These are phyloP conservation scores for Prunus fruticosa DNA, from an alignment of 306 rosid species.

Conservation along the genomic window DNA sequence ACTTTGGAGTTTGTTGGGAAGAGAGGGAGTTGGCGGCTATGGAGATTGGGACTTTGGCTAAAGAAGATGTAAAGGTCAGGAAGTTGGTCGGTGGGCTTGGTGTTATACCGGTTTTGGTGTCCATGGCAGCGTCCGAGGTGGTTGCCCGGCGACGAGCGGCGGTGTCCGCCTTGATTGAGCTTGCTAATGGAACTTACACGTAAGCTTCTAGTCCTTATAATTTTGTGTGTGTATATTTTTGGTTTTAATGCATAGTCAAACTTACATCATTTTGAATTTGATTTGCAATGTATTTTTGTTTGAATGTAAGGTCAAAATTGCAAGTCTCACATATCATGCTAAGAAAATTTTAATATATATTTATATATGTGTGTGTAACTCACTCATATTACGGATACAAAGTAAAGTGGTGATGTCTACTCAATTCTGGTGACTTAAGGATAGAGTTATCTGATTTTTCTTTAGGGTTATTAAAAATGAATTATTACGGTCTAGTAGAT, in stretches of 20 bases:
- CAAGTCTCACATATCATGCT: background rate
- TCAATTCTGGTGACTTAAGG: background rate
- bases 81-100: conserved; percentile 78
- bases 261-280: background rate
- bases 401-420: background rate
- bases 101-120: conserved; percentile 78
- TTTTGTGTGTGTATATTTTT: conserved; percentile 1
- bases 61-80: conserved; percentile 56
- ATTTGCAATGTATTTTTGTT: background rate
- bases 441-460: background rate
- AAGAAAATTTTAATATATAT: background rate
- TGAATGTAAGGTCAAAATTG: background rate
- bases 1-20: conserved; percentile 74
- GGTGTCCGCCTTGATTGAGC: conserved; percentile 53
- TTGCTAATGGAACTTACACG: conserved; percentile 80
- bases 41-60: conserved; percentile 62
- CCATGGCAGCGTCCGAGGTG: conserved; percentile 56
- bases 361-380: background rate
- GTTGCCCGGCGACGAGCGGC: conserved; percentile 44
- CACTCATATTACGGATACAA: background rate
- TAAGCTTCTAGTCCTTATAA: conserved; percentile 24
- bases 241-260: background rate
- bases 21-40: conserved; percentile 75
- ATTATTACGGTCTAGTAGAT: background rate
- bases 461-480: background rate